phyloP scores from a whole-genome alignment of 768 basidiomycete species.

The Lactarius deliciosus region DNA sequence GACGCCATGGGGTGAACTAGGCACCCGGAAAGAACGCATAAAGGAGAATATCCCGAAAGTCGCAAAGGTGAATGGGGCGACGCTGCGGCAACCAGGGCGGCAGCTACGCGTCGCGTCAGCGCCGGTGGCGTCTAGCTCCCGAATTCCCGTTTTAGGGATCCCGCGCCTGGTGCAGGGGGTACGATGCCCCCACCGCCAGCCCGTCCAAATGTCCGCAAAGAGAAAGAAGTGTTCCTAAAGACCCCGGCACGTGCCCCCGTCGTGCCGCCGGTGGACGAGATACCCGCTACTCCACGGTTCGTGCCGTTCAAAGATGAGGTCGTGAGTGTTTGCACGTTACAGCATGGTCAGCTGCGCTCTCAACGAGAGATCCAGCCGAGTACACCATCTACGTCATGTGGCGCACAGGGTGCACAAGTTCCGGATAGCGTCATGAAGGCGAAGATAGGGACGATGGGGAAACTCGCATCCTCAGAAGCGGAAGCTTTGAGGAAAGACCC shows the following conservation, averaged over 20 bases:
- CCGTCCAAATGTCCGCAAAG: constrained; percentile 36
- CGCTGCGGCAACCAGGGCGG: constrained; percentile 59
- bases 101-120: constrained; percentile 51
- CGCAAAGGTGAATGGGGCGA: constrained; percentile 66
- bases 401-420: constrained; percentile 36
- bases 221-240: constrained; percentile 36
- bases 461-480: constrained; percentile 57
- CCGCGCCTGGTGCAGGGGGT: constrained; percentile 41
- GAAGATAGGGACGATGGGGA: constrained; percentile 46
- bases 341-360: constrained; percentile 20
- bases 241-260: constrained; percentile 36
- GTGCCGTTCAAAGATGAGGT: constrained; percentile 76
- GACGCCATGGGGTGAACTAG: constrained; percentile 68
- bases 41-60: constrained; percentile 78
- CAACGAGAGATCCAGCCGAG: constrained; percentile 34
- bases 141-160: constrained; percentile 64
- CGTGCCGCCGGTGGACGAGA: constrained; percentile 34
- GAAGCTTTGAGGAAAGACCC: constrained; percentile 79
- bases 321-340: constrained; percentile 32
- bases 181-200: constrained; percentile 38
- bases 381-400: constrained; percentile 35
- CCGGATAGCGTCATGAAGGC: constrained; percentile 69
- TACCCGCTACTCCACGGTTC: constrained; percentile 56
- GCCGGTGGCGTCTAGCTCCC: constrained; percentile 45
- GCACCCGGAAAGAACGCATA: constrained; percentile 72